Evolutionary conservation across 169 alveolate species (phyloP).

Genomic region (Plasmodium coatneyi): DNA sequence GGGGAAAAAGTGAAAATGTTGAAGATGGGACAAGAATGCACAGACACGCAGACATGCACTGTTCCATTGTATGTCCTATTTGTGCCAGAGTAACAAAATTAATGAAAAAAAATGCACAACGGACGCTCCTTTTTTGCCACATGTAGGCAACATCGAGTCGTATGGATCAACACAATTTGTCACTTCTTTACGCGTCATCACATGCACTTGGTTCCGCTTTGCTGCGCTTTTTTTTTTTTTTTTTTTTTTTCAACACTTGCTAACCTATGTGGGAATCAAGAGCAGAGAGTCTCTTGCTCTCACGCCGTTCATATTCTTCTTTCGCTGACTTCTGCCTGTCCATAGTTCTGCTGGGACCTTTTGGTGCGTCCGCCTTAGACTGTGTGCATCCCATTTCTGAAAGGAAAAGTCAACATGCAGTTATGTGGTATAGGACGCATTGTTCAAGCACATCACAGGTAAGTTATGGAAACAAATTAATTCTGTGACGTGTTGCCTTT

Average conservation of each 20-base stretch:
- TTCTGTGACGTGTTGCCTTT: neutral
- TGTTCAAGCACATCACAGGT: neutral
- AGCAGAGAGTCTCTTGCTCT: neutral
- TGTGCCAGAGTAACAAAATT: neutral
- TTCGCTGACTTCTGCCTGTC: neutral
- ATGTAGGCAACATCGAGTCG: neutral
- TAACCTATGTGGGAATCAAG: neutral
- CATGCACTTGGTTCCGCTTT: neutral
- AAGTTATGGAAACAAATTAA: neutral
- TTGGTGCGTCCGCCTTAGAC: conserved; percentile 35
- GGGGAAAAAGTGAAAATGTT: neutral
- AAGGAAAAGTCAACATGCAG: neutral
- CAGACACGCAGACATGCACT: neutral
- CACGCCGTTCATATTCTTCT: neutral
- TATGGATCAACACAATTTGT: neutral
- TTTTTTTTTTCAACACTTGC: neutral
- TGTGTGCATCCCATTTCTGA: conserved; percentile 64
- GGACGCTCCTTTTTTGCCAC: neutral
- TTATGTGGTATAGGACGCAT: neutral
- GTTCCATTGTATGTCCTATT: neutral
- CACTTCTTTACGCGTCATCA: neutral
- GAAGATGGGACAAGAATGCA: neutral
- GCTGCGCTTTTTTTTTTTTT: neutral
- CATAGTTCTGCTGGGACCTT: neutral
- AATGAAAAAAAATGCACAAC: neutral